These are phyloP conservation scores for Botryotinia convoluta DNA, from an alignment of 2,329 filamentous ascomycete genomes.

Conservation along the genomic window DNA sequence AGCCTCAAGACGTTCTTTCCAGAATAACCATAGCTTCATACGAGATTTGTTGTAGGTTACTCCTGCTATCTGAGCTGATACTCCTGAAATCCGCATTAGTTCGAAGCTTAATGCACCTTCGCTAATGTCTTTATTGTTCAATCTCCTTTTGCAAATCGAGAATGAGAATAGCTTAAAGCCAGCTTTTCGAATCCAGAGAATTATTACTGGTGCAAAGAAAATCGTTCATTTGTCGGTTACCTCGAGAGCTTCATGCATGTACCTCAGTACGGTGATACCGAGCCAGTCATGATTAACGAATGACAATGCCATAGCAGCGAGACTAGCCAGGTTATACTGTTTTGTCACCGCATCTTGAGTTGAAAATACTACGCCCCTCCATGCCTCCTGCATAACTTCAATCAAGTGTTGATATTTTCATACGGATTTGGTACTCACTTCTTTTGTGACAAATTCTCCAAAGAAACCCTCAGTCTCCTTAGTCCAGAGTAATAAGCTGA, in stretches of 20 bases:
- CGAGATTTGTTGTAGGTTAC: background rate
- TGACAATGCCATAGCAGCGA: no score
- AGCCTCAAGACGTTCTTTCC: background rate
- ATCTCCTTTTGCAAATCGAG: background rate
- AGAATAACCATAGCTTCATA: background rate
- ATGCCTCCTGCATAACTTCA: background rate
- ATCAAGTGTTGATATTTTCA: background rate
- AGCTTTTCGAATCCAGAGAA: background rate
- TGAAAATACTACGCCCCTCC: background rate
- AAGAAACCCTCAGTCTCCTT: no score
- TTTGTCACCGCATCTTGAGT: background rate
- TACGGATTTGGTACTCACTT: no score
- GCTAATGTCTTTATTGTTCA: background rate
- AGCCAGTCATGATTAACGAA: no score
- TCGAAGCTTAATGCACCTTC: background rate
- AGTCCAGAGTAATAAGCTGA: no score
- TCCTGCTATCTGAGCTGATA: background rate
- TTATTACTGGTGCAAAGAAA: background rate
- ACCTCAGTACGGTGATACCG: background rate
- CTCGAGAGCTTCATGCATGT: background rate
- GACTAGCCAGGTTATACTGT: background rate
- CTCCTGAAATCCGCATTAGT: background rate
- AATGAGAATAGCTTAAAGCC: background rate
- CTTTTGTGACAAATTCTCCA: no score
- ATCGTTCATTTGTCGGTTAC: background rate